Percentiles rank a stretch among this genome's conserved stretches.
These are phyloP conservation scores for Penicillium sp. DNA, from an alignment of 2,329 filamentous ascomycete genomes.

Conservation along the genomic window DNA sequence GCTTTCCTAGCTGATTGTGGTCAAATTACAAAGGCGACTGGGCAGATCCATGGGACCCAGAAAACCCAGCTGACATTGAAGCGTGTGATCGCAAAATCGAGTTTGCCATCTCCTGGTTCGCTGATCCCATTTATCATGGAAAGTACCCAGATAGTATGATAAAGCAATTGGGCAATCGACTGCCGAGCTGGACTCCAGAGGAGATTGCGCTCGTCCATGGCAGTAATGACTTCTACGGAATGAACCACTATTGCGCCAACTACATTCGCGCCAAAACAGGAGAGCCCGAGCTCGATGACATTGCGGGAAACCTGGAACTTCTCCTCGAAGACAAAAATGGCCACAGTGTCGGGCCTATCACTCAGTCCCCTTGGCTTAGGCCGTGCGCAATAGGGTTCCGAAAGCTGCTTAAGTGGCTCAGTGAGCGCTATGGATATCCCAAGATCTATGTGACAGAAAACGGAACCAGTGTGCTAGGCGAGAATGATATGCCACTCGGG, in stretches of 20 bases:
- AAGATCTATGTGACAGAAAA: slow-evolving; percentile 88
- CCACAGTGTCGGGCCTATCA: slow-evolving; percentile 75
- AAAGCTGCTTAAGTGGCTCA: slow-evolving; percentile 73
- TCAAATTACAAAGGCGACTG: slow-evolving; percentile 61
- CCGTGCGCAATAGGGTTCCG: slow-evolving; percentile 75
- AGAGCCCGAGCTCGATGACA: slow-evolving; percentile 63
- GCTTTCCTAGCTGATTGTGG: background rate
- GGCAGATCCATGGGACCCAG: slow-evolving; percentile 77
- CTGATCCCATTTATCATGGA: slow-evolving; percentile 81
- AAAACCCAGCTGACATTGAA: slow-evolving; percentile 71
- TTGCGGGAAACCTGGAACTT: slow-evolving; percentile 72
- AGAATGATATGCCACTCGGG: slow-evolving; percentile 71
- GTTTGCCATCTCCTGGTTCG: slow-evolving; percentile 86
- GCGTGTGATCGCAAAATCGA: slow-evolving; percentile 80
- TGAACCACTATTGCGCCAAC: slow-evolving; percentile 92
- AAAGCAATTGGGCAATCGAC: slow-evolving; percentile 73
- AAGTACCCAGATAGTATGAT: slow-evolving; percentile 82
- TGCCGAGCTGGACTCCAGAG: slow-evolving; percentile 71
- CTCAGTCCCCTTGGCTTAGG: slow-evolving; percentile 77
- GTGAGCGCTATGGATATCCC: slow-evolving; percentile 71
- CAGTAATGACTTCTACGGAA: slow-evolving; percentile 92
- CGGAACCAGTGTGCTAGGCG: slow-evolving; percentile 78
- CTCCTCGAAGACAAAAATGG: slow-evolving; percentile 70
- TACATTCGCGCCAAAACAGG: slow-evolving; percentile 73
- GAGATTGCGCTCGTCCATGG: slow-evolving; percentile 73